Evolutionary conservation across 306 rosid genomes (phyloP).

Genomic region (Prinsepia uniflora): DNA sequence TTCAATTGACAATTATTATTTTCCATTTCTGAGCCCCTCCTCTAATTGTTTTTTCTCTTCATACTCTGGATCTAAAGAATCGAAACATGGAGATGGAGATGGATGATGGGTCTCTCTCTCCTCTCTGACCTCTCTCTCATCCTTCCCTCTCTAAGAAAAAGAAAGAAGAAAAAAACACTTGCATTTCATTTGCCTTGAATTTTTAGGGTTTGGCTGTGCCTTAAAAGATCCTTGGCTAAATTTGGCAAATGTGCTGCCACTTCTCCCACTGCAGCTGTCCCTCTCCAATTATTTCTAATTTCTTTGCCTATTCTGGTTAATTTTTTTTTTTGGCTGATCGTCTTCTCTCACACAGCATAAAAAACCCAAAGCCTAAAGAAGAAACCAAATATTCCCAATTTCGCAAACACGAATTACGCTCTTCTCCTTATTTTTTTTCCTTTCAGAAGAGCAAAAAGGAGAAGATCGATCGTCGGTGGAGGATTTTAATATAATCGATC

Average conservation of each 20-base stretch:
- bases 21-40: neutral
- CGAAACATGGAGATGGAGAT: conserved; percentile 2
- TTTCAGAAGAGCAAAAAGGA: neutral
- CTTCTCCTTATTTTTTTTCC: neutral
- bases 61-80: conserved; percentile 31
- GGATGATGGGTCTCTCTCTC: conserved; percentile 5
- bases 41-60: neutral
- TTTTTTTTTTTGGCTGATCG: conserved; percentile 12
- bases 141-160: neutral
- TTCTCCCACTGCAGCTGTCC: conserved; percentile 16
- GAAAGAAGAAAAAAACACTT: neutral
- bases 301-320: conserved; percentile 30
- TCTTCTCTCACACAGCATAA: conserved; percentile 21
- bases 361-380: neutral
- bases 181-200: neutral
- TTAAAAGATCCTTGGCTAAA: conserved; percentile 30
- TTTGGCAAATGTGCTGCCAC: conserved; percentile 40
- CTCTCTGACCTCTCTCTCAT: neutral
- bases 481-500: neutral
- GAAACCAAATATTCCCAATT: neutral
- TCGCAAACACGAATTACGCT: neutral
- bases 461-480: no score
- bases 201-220: conserved; percentile 25
- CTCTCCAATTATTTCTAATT: conserved; percentile 15
- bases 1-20: neutral